These are phyloP conservation scores for Starmerella khaoyaiensis DNA, from an alignment of 805 yeast genomes.

Conservation along the genomic window DNA sequence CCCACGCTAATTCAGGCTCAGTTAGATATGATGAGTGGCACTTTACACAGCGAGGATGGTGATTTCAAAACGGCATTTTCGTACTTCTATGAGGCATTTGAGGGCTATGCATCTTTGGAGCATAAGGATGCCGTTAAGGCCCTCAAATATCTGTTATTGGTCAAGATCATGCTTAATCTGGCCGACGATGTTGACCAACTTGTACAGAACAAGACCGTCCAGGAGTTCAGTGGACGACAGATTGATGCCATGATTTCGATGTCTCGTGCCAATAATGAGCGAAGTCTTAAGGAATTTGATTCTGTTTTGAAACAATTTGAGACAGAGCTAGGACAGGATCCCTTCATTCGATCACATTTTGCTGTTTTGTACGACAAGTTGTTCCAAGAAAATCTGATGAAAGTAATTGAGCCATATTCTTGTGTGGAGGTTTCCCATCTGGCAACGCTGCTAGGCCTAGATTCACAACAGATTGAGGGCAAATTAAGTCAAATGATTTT, in stretches of 20 bases:
- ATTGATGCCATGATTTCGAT: constrained; percentile 94
- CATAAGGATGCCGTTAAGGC: constrained; percentile 49
- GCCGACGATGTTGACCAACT: constrained; percentile 75
- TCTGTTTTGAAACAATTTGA: constrained; percentile 55
- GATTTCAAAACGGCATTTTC: constrained; percentile 94
- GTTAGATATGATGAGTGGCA: constrained; percentile 88
- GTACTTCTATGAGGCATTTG: constrained; percentile 89
- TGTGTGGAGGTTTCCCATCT: constrained; percentile 89
- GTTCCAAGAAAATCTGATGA: constrained; percentile 82
- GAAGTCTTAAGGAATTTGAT: constrained; percentile 86
- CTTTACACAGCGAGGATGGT: constrained; percentile 89
- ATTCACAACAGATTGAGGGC: constrained; percentile 78
- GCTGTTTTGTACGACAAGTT: constrained; percentile 84
- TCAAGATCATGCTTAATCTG: constrained; percentile 83
- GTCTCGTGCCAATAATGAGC: constrained; percentile 75
- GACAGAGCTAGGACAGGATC: constrained; percentile 68
- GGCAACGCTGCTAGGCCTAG: constrained; percentile 77
- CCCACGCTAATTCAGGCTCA: constrained; percentile 92
- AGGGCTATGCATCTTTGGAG: constrained; percentile 61
- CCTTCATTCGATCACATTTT: constrained; percentile 81
- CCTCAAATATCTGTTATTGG: constrained; percentile 80
- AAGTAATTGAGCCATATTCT: constrained; percentile 90
- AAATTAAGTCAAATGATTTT: constrained; percentile 92
- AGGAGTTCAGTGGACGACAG: constrained; percentile 65
- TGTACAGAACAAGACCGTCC: constrained; percentile 57